phyloP scores from a whole-genome alignment of 257 asterid species.

The Nicotiana attenuata region DNA sequence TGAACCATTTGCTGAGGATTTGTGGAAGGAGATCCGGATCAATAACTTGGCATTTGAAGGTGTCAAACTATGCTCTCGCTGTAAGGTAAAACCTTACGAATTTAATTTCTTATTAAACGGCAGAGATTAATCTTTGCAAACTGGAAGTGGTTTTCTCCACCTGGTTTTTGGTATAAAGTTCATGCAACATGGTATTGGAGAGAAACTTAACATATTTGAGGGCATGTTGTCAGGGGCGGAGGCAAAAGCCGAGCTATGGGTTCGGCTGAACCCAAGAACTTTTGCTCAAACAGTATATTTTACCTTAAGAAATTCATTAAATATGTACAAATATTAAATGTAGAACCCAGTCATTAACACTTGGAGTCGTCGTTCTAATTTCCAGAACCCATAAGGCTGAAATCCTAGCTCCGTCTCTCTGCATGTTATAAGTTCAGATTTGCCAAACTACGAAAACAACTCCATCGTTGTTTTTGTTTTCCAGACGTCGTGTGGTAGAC shows the following conservation, averaged over 20 bases:
- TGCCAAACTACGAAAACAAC: neutral
- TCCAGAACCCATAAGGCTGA: too few relatives aligned
- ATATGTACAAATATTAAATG: too few relatives aligned
- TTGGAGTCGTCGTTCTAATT: too few relatives aligned
- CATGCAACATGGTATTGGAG: neutral
- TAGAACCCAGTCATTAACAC: too few relatives aligned
- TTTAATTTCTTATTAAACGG: neutral
- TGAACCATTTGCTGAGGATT: conserved; percentile 15
- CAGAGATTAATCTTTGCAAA: neutral
- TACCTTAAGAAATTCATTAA: too few relatives aligned
- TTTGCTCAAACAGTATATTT: too few relatives aligned
- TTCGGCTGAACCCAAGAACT: too few relatives aligned
- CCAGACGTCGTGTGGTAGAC: neutral
- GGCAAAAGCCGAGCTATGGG: too few relatives aligned
- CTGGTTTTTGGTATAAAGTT: neutral
- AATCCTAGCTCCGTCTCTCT: too few relatives aligned
- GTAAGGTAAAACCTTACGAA: neutral
- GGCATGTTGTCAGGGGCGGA: too few relatives aligned
- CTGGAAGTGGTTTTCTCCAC: neutral
- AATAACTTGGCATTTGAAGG: conserved; percentile 4
- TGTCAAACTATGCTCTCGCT: conserved; percentile 11
- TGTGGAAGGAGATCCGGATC: conserved; percentile 16
- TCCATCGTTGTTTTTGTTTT: neutral
- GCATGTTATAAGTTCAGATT: neutral
- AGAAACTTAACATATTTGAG: neutral